These are phyloP conservation scores for Thamnidium elegans DNA, from an alignment of 192 early-diverging fungal genomes.

Conservation along the genomic window DNA sequence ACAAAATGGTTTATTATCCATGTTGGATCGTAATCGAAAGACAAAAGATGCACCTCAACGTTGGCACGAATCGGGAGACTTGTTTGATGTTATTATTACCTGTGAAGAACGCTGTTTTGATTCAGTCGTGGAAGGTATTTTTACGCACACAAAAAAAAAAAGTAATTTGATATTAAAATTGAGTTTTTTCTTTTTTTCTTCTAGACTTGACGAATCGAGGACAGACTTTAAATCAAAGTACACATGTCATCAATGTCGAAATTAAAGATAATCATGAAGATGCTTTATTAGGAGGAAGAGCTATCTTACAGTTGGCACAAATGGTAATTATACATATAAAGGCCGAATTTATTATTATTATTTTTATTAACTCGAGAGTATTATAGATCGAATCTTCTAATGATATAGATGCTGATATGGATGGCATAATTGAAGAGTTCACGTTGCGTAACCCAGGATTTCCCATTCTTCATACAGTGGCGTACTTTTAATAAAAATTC, in stretches of 20 bases:
- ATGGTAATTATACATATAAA: constrained; percentile 42
- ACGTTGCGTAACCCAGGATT: constrained; percentile 52
- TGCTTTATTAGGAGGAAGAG: constrained; percentile 77
- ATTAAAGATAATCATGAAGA: constrained; percentile 95
- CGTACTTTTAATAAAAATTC: constrained; percentile 48
- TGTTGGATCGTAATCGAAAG: constrained; percentile 93
- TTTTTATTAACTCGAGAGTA: background rate
- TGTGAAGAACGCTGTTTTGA: constrained; percentile 97
- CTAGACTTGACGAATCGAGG: constrained; percentile 75
- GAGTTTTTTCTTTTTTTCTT: background rate
- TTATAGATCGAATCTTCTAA: constrained; percentile 53
- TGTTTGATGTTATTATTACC: constrained; percentile 91
- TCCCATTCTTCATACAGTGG: constrained; percentile 58
- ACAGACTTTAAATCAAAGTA: constrained; percentile 61
- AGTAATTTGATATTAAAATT: background rate
- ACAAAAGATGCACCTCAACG: constrained; percentile 88
- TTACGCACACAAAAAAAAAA: background rate
- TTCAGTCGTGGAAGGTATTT: constrained; percentile 82
- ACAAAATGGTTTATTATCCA: constrained; percentile 80
- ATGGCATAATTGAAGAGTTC: constrained; percentile 74
- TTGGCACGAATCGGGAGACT: constrained; percentile 71
- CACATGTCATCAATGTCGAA: constrained; percentile 95
- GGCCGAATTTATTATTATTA: background rate
- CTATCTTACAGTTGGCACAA: constrained; percentile 78
- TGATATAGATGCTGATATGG: constrained; percentile 87